Evolutionary conservation across 257 asterid genomes (phyloP), one percentile per base, ranked within the genome.

Genomic region (Przewalskia tangutica): DNA sequence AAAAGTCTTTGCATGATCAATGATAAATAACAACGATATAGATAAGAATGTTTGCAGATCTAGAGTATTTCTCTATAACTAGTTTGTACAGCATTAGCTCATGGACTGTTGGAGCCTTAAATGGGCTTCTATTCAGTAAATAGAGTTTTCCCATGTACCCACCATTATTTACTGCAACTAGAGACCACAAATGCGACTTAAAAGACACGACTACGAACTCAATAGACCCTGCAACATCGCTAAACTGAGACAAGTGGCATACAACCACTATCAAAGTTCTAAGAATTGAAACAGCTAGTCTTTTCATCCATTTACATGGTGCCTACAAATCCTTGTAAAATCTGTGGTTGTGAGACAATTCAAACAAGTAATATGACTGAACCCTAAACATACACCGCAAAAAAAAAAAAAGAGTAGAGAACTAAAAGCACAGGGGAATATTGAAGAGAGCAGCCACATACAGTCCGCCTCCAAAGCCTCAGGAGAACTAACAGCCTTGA

Each of bases 391-490:
- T 79, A 59, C 68, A 63, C 82, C 9, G 42, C 36, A 68, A 68
- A 38, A 68, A 34, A 27, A 23, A 23, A 27, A 27, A 50, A 56
- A 86, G 51, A 13, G 40, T 6, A 56, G 60, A 86, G 81, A 66
- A 80, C 58, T 13, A 53, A 71, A 27, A 62, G 56, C 77, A 65
- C 60, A 51, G 27, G 62, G 56, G 20, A 71, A 56, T 84, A 64
- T 73, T 73, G 78, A 82, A 79, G 73, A 79, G 82, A 79, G 81
- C 84, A 84, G 77, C 85, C 36, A 77, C 84, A 51, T 80, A 56
- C 79, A 84, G 84, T 85, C 89, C n/a, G 85, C 89, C 84, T 83
- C 91, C 81, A 64, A 88, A 86, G 89, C 88, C 32, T 48, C 53
- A 51, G 7, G 80, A 79, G 70, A 50, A 56, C 80, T 82, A 80